Evolutionary conservation across 306 rosid species (phyloP).

Genomic region (Gastrolobium bilobum): DNA sequence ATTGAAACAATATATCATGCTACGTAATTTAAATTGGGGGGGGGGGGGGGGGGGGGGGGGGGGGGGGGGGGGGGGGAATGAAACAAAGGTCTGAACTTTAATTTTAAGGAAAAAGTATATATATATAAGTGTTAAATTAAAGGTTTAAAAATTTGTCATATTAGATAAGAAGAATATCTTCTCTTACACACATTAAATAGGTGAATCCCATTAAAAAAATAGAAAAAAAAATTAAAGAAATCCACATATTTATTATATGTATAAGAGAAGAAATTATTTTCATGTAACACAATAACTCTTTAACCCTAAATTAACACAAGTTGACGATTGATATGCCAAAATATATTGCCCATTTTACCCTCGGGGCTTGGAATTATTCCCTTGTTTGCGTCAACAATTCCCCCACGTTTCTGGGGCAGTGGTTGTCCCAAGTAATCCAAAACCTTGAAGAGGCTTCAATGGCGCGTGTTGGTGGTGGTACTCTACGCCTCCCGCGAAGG

Average conservation of each 20-base stretch:
- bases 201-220: too few species aligned
- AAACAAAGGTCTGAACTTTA: background rate
- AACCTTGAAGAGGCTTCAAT: conserved; percentile 61
- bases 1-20: background rate
- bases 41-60: too few species aligned
- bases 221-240: too few species aligned
- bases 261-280: too few species aligned
- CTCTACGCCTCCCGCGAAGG: conserved; percentile 64
- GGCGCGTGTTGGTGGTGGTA: conserved; percentile 46
- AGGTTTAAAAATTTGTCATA: too few species aligned
- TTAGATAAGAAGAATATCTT: too few species aligned
- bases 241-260: too few species aligned
- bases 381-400: conserved; percentile 41
- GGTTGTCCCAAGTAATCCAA: conserved; percentile 61
- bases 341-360: conserved; percentile 42
- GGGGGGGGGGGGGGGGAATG: too few species aligned
- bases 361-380: background rate
- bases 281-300: too few species aligned
- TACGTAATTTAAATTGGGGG: background rate
- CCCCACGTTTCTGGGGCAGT: conserved; percentile 70
- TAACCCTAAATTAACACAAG: background rate
- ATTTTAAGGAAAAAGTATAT: too few species aligned
- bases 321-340: background rate
- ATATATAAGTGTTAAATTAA: too few species aligned
- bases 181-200: too few species aligned